Evolutionary conservation across 1,284 basidiomycete species (phyloP), one percentile per base, ranked within the genome.

Genomic region (Trametes hirsuta): DNA sequence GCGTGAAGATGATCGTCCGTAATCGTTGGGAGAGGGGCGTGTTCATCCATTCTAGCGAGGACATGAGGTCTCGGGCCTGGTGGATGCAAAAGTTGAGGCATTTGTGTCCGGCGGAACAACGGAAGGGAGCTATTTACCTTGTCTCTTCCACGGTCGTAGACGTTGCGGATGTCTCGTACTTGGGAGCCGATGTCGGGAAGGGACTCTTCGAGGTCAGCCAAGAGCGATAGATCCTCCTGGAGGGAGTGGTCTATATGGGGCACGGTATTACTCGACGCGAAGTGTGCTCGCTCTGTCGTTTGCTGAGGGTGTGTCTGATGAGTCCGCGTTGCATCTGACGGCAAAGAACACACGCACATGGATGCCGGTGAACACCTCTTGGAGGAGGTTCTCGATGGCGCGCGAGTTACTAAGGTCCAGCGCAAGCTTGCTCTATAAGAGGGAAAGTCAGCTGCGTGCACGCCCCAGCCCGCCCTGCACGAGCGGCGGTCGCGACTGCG

Each of bases 1-100:
- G 78, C 0, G 88, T 85, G 76, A 91, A 91, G 66, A 91, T 85
- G 73, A 85, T 86, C 30, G 80, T 73, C 47, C 87, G 81, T 81
- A 87, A 86, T 18, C 88, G 85, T 69, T 87, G 84, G 56, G 87
- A 86, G 70, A 88, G 84, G 49, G 88, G 85, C 0, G 85, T 89
- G 69, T 90, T 88, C 30, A 91, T 76, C 90, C 89, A 91, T 53
- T 79, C 79, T 53, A 91, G 76, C 59, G 86, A 85, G 4, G 72
- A 71, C 30, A 86, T 82, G 22, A 91, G 81, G 10, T 78, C 89
- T 86, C 90, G 60, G 22, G 47, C 54, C 45, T 14, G 14, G 37
- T 39, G 49, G 12, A 42, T 30, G 24, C 55, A 18, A 50, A 47
- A 21, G 45, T 21, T 12, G 37, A 22, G 48, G 42, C 39, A 47